These are phyloP conservation scores for Saturnispora mendoncae DNA, from an alignment of 805 yeast species.

Conservation along the genomic window DNA sequence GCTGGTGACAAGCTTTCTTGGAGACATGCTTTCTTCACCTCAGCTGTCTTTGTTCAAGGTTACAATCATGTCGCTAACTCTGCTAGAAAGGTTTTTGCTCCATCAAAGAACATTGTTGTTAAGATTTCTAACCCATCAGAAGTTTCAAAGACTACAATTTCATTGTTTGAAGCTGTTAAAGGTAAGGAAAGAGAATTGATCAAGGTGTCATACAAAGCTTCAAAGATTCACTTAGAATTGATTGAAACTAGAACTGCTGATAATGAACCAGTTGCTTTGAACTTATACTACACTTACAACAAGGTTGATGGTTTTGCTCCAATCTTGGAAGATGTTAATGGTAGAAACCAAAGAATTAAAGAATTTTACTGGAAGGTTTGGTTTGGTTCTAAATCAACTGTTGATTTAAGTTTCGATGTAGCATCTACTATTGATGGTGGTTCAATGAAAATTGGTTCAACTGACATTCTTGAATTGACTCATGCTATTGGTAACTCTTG, in stretches of 20 bases:
- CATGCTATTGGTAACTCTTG: constrained; percentile 96
- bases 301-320: constrained; percentile 95
- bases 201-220: constrained; percentile 43
- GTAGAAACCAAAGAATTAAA: constrained; percentile 88
- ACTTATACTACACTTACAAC: constrained; percentile 68
- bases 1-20: constrained; percentile 77
- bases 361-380: constrained; percentile 96
- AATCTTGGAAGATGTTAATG: constrained; percentile 79
- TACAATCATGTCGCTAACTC: constrained; percentile 73
- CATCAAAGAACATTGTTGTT: constrained; percentile 50
- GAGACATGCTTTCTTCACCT: constrained; percentile 84
- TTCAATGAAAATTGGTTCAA: constrained; percentile 56
- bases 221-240: constrained; percentile 58
- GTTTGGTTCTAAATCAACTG: constrained; percentile 61
- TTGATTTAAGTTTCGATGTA: constrained; percentile 65
- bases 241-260: constrained; percentile 86
- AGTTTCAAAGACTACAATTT: constrained; percentile 48
- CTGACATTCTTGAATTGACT: constrained; percentile 83
- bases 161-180: constrained; percentile 61
- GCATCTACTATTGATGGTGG: constrained; percentile 64
- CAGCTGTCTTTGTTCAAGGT: constrained; percentile 79
- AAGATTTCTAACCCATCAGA: constrained; percentile 48
- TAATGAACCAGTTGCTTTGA: constrained; percentile 61
- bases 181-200: constrained; percentile 64
- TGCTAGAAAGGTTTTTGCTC: constrained; percentile 69